A percentile compares a stretch with the other conserved stretches of the same genome.
These are phyloP conservation scores for Solanum hybrid DNA, from an alignment of 305 asterid species.

Conservation along the genomic window DNA sequence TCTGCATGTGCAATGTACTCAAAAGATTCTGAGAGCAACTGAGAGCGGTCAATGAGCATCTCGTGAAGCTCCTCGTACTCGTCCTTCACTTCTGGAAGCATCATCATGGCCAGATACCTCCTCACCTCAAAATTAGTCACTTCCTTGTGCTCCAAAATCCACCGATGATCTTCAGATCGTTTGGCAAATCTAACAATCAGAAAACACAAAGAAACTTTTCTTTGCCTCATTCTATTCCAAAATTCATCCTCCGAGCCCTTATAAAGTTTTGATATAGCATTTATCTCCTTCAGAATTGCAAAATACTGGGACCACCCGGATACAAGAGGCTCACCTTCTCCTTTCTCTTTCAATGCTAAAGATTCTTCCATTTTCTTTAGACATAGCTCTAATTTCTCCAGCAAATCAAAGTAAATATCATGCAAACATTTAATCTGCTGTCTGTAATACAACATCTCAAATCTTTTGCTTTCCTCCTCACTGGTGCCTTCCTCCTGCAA, in stretches of 20 bases:
- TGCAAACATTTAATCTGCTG: slow-evolving; percentile 34
- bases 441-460: slow-evolving; percentile 9
- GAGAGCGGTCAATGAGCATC: slow-evolving; percentile 86
- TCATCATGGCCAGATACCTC: slow-evolving; percentile 69
- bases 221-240: slow-evolving; percentile 47
- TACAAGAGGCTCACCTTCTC: slow-evolving; percentile 17
- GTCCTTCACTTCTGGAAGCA: slow-evolving; percentile 80
- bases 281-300: slow-evolving; percentile 55
- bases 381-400: slow-evolving; percentile 42
- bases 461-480: not conserved
- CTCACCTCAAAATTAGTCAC: slow-evolving; percentile 79
- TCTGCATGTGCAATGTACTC: slow-evolving; percentile 66
- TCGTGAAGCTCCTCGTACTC: slow-evolving; percentile 75
- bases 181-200: slow-evolving; percentile 59
- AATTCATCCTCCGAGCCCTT: slow-evolving; percentile 44
- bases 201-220: slow-evolving; percentile 50
- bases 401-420: slow-evolving; percentile 29
- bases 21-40: slow-evolving; percentile 73
- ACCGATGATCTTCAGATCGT: slow-evolving; percentile 53
- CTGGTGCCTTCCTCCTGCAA: slow-evolving; percentile 20
- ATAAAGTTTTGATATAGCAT: slow-evolving; percentile 47
- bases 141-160: slow-evolving; percentile 76
- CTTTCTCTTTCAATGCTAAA: slow-evolving; percentile 20
- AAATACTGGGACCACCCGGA: slow-evolving; percentile 53
- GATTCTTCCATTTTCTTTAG: slow-evolving; percentile 46